These are phyloP conservation scores for Parasitella parasitica DNA, from an alignment of 371 early-diverging fungal genomes.

Conservation along the genomic window DNA sequence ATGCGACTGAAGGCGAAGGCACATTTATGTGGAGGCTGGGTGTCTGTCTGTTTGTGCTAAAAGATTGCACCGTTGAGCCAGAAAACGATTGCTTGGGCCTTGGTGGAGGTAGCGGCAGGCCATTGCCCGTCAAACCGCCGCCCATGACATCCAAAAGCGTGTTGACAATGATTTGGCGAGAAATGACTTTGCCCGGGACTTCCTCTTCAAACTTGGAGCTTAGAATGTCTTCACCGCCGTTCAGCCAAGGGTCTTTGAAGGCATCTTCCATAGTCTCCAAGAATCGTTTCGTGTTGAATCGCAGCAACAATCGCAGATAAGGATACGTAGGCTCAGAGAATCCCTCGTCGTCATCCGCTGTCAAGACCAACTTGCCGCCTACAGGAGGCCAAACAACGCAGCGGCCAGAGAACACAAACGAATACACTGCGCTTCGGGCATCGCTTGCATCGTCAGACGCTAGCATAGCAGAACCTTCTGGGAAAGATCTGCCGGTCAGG, in stretches of 20 bases:
- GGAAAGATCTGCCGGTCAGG: slow-evolving; percentile 73
- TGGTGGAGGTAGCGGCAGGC: slow-evolving; percentile 30
- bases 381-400: slow-evolving; percentile 74
- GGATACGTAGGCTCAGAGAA: slow-evolving; percentile 73
- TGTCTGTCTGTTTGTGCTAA: slow-evolving; percentile 18
- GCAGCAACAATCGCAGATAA: slow-evolving; percentile 66
- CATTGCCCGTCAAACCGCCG: slow-evolving; percentile 36
- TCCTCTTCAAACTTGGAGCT: slow-evolving; percentile 58
- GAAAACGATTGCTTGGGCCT: slow-evolving; percentile 47
- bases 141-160: slow-evolving; percentile 65
- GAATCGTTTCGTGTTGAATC: slow-evolving; percentile 68
- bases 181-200: slow-evolving; percentile 62
- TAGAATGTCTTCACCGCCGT: slow-evolving; percentile 58
- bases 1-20: background rate
- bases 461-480: slow-evolving; percentile 57
- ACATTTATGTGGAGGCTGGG: slow-evolving; percentile 13
- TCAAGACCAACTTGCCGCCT: slow-evolving; percentile 57
- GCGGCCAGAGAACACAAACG: slow-evolving; percentile 75
- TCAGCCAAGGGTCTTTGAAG: slow-evolving; percentile 72
- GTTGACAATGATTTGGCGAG: slow-evolving; percentile 76
- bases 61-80: slow-evolving; percentile 42
- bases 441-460: slow-evolving; percentile 56
- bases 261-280: slow-evolving; percentile 65
- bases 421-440: slow-evolving; percentile 74
- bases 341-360: slow-evolving; percentile 56